Conservation (phyloP, 2,329 filamentous ascomycete genomes). For the Dothiorella sarmentorum region DNA sequence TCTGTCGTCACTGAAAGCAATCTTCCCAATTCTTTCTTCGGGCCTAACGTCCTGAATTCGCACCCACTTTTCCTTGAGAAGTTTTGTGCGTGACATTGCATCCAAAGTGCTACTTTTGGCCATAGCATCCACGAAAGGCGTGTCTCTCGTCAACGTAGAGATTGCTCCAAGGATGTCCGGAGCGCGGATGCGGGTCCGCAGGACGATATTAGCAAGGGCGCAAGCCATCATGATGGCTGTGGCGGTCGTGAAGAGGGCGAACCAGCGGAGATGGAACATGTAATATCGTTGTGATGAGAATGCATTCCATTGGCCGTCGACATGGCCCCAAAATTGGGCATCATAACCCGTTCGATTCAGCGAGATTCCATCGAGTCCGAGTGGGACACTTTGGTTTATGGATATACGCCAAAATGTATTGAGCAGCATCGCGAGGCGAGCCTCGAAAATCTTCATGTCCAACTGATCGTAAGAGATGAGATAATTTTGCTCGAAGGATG, state of each 20-base stretch:
- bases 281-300: background rate
- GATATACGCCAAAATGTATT: background rate
- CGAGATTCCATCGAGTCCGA: background rate
- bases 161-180: background rate
- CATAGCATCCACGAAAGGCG: background rate
- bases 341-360: background rate
- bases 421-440: background rate
- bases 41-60: background rate
- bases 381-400: background rate
- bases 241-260: background rate
- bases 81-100: background rate
- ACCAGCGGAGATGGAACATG: background rate
- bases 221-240: background rate
- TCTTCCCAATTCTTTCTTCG: background rate
- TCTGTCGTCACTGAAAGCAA: background rate
- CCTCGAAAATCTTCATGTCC: background rate
- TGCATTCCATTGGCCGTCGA: background rate
- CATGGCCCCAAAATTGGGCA: background rate
- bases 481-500: background rate
- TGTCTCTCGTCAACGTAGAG: background rate
- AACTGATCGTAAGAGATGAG: background rate
- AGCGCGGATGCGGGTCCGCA: background rate
- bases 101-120: background rate
- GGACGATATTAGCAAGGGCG: background rate
- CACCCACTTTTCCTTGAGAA: background rate